These are phyloP conservation scores for Citeromyces hawaiiensis DNA, from an alignment of 1,139 yeast genomes.

Conservation along the genomic window DNA sequence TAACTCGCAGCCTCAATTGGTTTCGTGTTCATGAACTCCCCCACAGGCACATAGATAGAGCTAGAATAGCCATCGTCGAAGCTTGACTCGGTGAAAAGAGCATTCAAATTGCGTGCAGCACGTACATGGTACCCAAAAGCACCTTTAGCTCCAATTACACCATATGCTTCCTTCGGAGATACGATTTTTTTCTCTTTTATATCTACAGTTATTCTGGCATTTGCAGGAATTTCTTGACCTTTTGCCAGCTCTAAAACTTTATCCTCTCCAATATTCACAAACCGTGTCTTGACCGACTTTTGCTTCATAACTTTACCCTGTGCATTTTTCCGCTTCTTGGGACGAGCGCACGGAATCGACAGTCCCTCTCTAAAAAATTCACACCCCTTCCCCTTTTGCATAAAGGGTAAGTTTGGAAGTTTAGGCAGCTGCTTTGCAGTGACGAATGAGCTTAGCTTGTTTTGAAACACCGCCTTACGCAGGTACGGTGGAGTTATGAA, in stretches of 20 bases:
- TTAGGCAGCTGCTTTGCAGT: constrained; percentile 63
- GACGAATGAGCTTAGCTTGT: constrained; percentile 28
- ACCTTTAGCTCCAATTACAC: constrained; percentile 39
- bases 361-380: constrained; percentile 50
- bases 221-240: constrained; percentile 55
- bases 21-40: constrained; percentile 31
- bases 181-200: constrained; percentile 47
- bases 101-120: constrained; percentile 43
- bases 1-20: constrained; percentile 4
- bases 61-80: constrained; percentile 59
- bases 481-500: constrained; percentile 83
- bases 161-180: constrained; percentile 63
- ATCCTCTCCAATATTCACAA: constrained; percentile 59
- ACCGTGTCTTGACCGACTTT: constrained; percentile 38
- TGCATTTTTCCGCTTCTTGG: constrained; percentile 20
- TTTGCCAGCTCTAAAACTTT: constrained; percentile 38
- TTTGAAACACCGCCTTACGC: constrained; percentile 44
- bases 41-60: constrained; percentile 52
- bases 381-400: constrained; percentile 32
- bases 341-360: constrained; percentile 33
- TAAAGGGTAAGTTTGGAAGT: constrained; percentile 61
- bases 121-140: constrained; percentile 72
- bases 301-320: constrained; percentile 27
- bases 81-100: constrained; percentile 60
- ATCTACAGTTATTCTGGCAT: constrained; percentile 76